phyloP scores from a whole-genome alignment of 495 filamentous ascomycete genomes.

The Podospora anserina region DNA sequence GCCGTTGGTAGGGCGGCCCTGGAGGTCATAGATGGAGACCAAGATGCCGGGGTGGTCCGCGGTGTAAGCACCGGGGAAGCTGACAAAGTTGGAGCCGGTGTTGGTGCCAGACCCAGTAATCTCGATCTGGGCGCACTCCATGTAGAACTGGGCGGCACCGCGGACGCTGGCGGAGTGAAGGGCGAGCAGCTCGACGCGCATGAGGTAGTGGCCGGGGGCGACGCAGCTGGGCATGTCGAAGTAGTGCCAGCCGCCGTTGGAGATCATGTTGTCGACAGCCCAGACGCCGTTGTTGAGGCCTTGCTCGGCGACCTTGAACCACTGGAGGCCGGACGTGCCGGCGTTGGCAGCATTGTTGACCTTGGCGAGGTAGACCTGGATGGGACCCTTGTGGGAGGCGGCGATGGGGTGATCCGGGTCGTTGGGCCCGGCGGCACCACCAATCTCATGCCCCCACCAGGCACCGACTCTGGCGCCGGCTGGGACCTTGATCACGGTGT shows the following conservation, averaged over 20 bases:
- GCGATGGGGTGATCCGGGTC: constrained; percentile 53
- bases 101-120: constrained; percentile 47
- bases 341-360: constrained; percentile 45
- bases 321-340: constrained; percentile 34
- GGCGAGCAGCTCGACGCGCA: constrained; percentile 52
- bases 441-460: constrained; percentile 52
- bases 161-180: constrained; percentile 42
- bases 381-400: constrained; percentile 45
- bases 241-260: constrained; percentile 44
- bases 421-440: constrained; percentile 40
- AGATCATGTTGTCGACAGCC: constrained; percentile 23
- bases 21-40: constrained; percentile 42
- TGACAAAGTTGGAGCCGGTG: constrained; percentile 39
- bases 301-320: constrained; percentile 48
- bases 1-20: constrained; percentile 34
- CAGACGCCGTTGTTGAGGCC: constrained; percentile 39
- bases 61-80: constrained; percentile 51
- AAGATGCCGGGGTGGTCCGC: constrained; percentile 46
- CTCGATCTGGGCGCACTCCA: constrained; percentile 48
- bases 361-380: constrained; percentile 50
- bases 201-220: constrained; percentile 48
- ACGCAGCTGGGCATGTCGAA: constrained; percentile 47
- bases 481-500: constrained; percentile 45
- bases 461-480: constrained; percentile 47
- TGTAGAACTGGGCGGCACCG: constrained; percentile 52